Evolutionary conservation across 768 basidiomycete species (phyloP).

Genomic region (Astraeus odoratus): DNA sequence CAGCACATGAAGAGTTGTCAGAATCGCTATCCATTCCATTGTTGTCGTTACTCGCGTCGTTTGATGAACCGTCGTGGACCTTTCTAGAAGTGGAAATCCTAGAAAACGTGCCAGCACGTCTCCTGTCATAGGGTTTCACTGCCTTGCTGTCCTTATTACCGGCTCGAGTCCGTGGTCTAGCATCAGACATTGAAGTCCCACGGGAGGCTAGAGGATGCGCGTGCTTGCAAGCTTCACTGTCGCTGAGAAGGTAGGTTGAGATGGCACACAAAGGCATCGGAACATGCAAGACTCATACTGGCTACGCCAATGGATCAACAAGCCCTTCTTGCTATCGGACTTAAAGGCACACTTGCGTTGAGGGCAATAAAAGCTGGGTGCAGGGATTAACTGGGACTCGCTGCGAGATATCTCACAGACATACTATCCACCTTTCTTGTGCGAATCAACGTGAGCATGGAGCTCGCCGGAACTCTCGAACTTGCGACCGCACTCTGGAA

Average conservation of each 20-base stretch:
- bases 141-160: no score
- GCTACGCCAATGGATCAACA: conserved; percentile 13
- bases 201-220: no score
- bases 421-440: conserved; percentile 10
- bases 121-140: background rate
- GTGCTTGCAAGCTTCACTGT: no score
- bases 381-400: background rate
- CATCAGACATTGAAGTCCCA: no score
- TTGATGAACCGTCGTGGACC: background rate
- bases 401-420: background rate
- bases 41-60: background rate
- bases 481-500: conserved; percentile 4
- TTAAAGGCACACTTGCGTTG: conserved; percentile 9
- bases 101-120: background rate
- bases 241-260: no score
- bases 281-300: conserved; percentile 18
- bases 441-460: conserved; percentile 16
- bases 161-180: no score
- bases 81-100: background rate
- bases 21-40: background rate
- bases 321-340: conserved; percentile 16
- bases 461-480: conserved; percentile 16
- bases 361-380: conserved; percentile 16
- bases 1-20: background rate
- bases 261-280: no score